Evolutionary conservation across 2,329 filamentous ascomycete genomes (phyloP), one percentile per base, ranked within the genome.

Genomic region (Aspergillus sp.): DNA sequence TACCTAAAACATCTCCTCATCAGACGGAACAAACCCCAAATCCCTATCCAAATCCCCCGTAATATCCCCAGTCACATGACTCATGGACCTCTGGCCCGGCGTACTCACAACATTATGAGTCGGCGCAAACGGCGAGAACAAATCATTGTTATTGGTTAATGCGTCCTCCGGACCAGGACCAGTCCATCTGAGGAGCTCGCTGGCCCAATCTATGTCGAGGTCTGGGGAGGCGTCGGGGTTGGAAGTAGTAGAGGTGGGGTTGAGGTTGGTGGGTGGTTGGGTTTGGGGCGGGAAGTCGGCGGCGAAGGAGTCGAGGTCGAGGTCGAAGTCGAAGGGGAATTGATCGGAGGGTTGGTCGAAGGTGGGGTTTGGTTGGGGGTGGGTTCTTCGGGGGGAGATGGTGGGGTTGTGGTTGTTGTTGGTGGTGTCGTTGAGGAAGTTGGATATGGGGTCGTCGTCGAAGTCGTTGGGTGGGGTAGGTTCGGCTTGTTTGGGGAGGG

Each of bases 41-140:
- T 77, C 75, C n/a, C 63, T 63, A 66, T 77, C 75, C 50, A 77
- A 57, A 66, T 77, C 75, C 3, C 75, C 75, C 0, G 75, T 77
- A 3, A 77, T 76, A 51, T 66, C 64, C 5, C 57, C 54, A 41
- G 61, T 64, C 7, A 25, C 49, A 51, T 66, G 57, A 13, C 59
- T 54, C 19, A 27, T 21, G 3, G 47, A 50, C 25, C 58, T 27
- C 23, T 52, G 42, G 1, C 15, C 42, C 15, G 36, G 5, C 11
- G 58, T 54, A 25, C 65, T 64, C 8, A 53, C 52, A 10, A 63
- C 55, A 25, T 59, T 8, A 17, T 32, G 25, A 13, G 13, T 30
- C 15, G 47, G 47, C 17, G 32, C 32, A 36, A 50, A 50, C 15
- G 25, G 47, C 2, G 47, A 50, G n/a, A 50, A 50, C 25, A 30